Conservation (phyloP, 2,329 filamentous ascomycete species). For the Xylariaceae sp. region DNA sequence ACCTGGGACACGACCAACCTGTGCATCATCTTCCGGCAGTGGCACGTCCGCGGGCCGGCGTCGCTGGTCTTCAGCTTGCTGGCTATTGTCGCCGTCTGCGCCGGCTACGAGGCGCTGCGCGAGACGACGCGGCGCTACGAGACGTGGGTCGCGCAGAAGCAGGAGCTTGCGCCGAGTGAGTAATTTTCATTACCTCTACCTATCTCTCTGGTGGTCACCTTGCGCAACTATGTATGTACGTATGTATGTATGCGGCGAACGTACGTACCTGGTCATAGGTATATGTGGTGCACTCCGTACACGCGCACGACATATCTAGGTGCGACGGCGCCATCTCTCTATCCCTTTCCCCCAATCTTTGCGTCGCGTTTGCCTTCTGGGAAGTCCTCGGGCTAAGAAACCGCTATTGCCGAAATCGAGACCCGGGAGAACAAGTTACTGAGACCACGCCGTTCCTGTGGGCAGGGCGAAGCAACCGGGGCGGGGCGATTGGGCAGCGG, state of each 20-base stretch:
- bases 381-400: constrained; percentile 26
- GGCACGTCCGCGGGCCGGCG: constrained; percentile 77
- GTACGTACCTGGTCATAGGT: too few species aligned
- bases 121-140: constrained; percentile 79
- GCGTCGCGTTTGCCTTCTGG: constrained; percentile 5
- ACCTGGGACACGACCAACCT: constrained; percentile 93
- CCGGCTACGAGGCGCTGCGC: constrained; percentile 91
- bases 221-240: too few species aligned
- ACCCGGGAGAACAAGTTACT: constrained; percentile 52
- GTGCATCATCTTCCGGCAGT: constrained; percentile 92
- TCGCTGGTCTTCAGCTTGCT: constrained; percentile 82
- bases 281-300: too few species aligned
- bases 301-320: neutral
- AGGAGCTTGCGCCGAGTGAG: constrained; percentile 59
- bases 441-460: constrained; percentile 65
- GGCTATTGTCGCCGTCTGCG: constrained; percentile 78
- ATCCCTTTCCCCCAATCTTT: too few species aligned
- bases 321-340: neutral
- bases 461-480: constrained; percentile 70
- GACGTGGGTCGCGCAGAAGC: constrained; percentile 49
- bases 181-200: constrained; percentile 27
- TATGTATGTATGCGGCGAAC: too few species aligned
- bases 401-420: constrained; percentile 8
- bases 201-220: too few species aligned
- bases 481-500: constrained; percentile 59